Conservation (phyloP, 768 basidiomycete genomes). For the Gautieria morchelliformis region DNA sequence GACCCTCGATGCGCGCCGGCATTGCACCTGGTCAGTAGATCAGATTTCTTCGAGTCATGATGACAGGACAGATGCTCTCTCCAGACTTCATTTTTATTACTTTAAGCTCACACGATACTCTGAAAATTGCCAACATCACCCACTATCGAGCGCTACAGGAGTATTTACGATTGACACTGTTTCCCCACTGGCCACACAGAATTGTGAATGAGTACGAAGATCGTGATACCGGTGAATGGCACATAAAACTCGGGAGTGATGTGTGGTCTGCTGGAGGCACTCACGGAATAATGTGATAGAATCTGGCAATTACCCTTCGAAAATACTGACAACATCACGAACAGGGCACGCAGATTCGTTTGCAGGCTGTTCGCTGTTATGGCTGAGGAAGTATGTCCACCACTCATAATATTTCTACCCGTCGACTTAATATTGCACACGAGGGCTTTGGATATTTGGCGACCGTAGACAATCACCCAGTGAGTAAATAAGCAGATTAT, state of each 20-base stretch:
- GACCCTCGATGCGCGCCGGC: neutral
- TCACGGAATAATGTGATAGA: slow-evolving; percentile 29
- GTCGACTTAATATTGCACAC: slow-evolving; percentile 2
- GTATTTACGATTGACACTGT: neutral
- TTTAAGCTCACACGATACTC: slow-evolving; percentile 2
- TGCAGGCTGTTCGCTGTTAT: slow-evolving; percentile 51
- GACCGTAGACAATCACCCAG: slow-evolving; percentile 46
- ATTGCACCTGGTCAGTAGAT: neutral
- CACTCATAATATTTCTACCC: slow-evolving; percentile 9
- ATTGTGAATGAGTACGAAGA: slow-evolving; percentile 7
- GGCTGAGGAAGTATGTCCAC: slow-evolving; percentile 22
- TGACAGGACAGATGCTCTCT: neutral
- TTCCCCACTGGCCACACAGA: slow-evolving; percentile 1
- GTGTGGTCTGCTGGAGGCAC: slow-evolving; percentile 3
- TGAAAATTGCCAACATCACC: neutral
- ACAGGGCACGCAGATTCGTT: slow-evolving; percentile 53
- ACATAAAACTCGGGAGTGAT: slow-evolving; percentile 2
- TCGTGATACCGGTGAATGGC: neutral
- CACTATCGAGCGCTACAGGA: neutral
- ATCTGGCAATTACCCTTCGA: neutral
- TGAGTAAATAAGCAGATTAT: slow-evolving; percentile 19
- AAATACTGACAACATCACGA: slow-evolving; percentile 8
- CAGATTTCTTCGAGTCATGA: neutral
- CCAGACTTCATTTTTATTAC: slow-evolving; percentile 6
- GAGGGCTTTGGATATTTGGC: slow-evolving; percentile 69